Evolutionary conservation across 805 yeast genomes (phyloP), one percentile per base, ranked within the genome.

Genomic region (Starmerella bombi): DNA sequence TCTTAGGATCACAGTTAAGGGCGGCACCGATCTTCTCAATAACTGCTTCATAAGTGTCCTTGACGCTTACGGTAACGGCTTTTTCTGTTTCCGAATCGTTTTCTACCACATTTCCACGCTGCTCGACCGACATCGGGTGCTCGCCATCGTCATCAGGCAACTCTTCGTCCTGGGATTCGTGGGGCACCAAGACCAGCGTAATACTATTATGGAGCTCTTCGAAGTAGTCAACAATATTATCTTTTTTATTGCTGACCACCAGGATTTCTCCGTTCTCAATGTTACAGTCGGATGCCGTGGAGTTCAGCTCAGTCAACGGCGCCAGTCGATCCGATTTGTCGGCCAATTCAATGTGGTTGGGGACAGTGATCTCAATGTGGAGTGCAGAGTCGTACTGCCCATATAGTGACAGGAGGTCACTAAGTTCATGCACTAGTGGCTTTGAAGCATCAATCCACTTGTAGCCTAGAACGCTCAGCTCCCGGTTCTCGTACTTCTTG

Each of bases 391-490:
- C 14, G 7, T 12, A 10, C n/a, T 10, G 17, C 7, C 31, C 31
- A 12, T 28, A 12, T 12, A 28, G 7, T 12, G n/a, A 10, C 7
- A 12, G 17, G 8, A 28, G 8, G 8, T 28, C 31, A 28, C 17
- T 15, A 8, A 32, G 16, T 16, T 20, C 25, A 14, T 18, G 6
- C 9, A 7, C 12, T 12, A 27, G 31, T 8, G 38, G 38, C 8
- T 8, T 8, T 5, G 7, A 7, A 6, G 10, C 67, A 25, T 33
- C 58, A 1, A 80, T 74, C 16, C 66, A 59, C 3, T 67, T 56
- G 51, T 81, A 80, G 0, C 81, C 71, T 16, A 80, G 59, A 1
- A 94, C 93, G n/a, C 56, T 59, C n/a, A 83, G 55, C 4, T 56
- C 54, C 75, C 79, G 0, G 59, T 50, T 68, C 53, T 84, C 86